These are phyloP conservation scores for Parasitella parasitica DNA, from an alignment of 371 early-diverging fungal species.

Conservation along the genomic window DNA sequence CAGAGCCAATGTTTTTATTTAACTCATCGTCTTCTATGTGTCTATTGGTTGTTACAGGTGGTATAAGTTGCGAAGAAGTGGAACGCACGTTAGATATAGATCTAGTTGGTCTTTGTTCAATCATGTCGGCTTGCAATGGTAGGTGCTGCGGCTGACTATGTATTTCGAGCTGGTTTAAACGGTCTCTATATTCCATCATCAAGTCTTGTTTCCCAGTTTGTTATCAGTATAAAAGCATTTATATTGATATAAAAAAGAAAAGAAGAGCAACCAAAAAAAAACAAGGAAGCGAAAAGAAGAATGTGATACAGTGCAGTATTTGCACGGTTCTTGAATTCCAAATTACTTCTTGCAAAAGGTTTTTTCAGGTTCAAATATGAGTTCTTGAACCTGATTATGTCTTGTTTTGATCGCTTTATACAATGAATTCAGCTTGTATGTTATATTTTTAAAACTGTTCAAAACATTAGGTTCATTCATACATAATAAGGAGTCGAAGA, in stretches of 20 bases:
- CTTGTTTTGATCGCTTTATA: neutral
- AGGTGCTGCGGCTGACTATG: neutral
- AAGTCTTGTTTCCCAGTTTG: neutral
- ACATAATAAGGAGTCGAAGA: too few relatives aligned
- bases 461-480: too few relatives aligned
- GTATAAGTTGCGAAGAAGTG: conserved; percentile 12
- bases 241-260: neutral
- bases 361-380: too few relatives aligned
- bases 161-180: neutral
- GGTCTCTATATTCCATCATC: neutral
- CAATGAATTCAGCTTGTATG: too few relatives aligned
- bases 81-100: conserved; percentile 5
- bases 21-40: conserved; percentile 15
- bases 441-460: too few relatives aligned
- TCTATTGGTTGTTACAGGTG: conserved; percentile 22
- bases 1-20: conserved; percentile 40
- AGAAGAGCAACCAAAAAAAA: neutral
- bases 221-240: neutral
- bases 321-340: neutral
- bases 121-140: neutral
- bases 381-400: neutral
- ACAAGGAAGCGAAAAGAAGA: neutral
- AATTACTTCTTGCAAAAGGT: neutral
- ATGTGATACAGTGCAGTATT: neutral
- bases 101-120: conserved; percentile 6